phyloP scores from a whole-genome alignment of 805 yeast species.

The Myxozyma mucilagina region DNA sequence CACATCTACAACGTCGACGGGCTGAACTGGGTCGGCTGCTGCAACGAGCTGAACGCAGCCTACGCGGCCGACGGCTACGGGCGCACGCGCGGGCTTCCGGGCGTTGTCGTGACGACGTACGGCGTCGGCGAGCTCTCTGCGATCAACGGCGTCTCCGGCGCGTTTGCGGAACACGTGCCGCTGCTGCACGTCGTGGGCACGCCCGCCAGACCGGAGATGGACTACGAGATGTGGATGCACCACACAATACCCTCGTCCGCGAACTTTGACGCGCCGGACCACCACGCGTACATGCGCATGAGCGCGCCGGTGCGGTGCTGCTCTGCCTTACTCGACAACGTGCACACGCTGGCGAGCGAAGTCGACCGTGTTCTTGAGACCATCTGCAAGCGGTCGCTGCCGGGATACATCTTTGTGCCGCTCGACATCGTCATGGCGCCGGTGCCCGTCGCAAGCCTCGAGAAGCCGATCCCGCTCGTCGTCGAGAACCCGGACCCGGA shows the following conservation, averaged over 20 bases:
- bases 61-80: conserved; percentile 91
- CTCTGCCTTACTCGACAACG: conserved; percentile 50
- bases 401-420: conserved; percentile 82
- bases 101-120: conserved; percentile 69
- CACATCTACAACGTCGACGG: conserved; percentile 44
- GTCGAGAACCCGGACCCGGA: conserved; percentile 35
- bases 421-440: conserved; percentile 37
- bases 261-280: conserved; percentile 55
- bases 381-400: conserved; percentile 61
- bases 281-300: conserved; percentile 63
- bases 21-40: conserved; percentile 73
- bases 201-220: conserved; percentile 48
- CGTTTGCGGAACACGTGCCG: conserved; percentile 79
- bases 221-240: conserved; percentile 41
- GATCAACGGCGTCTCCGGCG: conserved; percentile 69
- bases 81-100: conserved; percentile 60
- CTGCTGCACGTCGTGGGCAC: conserved; percentile 84
- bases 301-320: conserved; percentile 59
- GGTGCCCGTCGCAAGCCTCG: conserved; percentile 41
- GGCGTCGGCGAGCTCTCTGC: conserved; percentile 93
- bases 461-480: conserved; percentile 39
- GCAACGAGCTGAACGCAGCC: conserved; percentile 88
- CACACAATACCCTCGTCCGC: conserved; percentile 42
- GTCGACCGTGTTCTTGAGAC: conserved; percentile 66
- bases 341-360: conserved; percentile 53